phyloP scores from a whole-genome alignment of 352 stramenopile genomes.

The Phytopythium boreale region DNA sequence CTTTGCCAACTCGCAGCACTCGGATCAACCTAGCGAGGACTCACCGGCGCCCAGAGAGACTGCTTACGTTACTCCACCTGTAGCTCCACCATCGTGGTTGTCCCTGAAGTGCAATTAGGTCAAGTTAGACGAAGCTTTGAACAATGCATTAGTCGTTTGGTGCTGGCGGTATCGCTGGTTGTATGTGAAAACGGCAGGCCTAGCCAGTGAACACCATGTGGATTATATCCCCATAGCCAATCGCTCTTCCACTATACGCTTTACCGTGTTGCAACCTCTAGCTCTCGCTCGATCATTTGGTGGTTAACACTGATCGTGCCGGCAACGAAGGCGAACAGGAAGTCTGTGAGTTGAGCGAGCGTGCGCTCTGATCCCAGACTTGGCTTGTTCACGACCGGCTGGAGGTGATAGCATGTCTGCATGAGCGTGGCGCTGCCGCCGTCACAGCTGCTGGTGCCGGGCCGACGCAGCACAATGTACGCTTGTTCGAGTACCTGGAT shows the following conservation, averaged over 20 bases:
- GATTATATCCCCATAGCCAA: too few relatives aligned
- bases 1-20: too few relatives aligned
- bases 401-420: constrained; percentile 1
- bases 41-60: too few relatives aligned
- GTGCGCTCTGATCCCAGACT: background rate
- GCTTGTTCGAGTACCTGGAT: constrained; percentile 6
- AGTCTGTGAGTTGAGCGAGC: background rate
- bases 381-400: background rate
- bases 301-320: background rate
- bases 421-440: background rate
- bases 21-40: too few relatives aligned
- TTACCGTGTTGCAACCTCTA: background rate
- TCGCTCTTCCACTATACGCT: background rate
- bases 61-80: too few relatives aligned
- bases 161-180: too few relatives aligned
- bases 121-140: too few relatives aligned
- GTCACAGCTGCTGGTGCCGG: background rate
- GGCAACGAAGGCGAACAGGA: constrained; percentile 2
- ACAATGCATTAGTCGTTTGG: too few relatives aligned
- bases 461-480: constrained; percentile 4
- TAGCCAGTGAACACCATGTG: too few relatives aligned
- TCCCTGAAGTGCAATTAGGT: too few relatives aligned
- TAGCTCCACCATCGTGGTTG: too few relatives aligned
- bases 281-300: constrained; percentile 3
- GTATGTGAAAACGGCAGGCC: too few relatives aligned